These are phyloP conservation scores for Begonia peltatifolia DNA, from an alignment of 306 rosid species.

Conservation along the genomic window DNA sequence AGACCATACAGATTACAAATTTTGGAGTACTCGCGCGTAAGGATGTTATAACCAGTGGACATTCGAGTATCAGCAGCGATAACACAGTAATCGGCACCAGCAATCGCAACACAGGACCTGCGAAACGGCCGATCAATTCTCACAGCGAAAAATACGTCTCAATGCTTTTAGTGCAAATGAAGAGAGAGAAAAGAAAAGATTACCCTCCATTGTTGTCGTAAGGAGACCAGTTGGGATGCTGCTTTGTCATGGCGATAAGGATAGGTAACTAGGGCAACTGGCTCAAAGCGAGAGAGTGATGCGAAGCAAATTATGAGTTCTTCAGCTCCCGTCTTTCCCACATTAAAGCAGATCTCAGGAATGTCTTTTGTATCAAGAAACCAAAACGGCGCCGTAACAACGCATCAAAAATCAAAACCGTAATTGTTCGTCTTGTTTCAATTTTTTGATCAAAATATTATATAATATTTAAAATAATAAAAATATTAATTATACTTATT, in stretches of 20 bases:
- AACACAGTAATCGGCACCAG: constrained; percentile 91
- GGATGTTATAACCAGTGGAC: constrained; percentile 90
- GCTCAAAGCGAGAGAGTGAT: background rate
- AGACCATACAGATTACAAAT: constrained; percentile 47
- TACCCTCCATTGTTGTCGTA: constrained; percentile 99
- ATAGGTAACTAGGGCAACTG: constrained; percentile 12
- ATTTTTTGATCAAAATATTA: no score
- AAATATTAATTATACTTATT: no score
- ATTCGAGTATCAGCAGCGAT: constrained; percentile 88
- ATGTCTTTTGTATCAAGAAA: constrained; percentile 50
- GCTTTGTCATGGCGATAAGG: constrained; percentile 45
- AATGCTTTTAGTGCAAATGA: no score
- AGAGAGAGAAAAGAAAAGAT: background rate
- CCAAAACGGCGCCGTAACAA: no score
- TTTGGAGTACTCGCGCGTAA: constrained; percentile 91
- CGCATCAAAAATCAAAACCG: no score
- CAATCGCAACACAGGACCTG: constrained; percentile 89
- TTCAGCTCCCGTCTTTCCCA: background rate
- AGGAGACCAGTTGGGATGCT: constrained; percentile 88
- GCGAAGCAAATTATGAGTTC: background rate
- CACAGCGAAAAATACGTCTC: background rate
- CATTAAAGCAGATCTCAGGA: constrained; percentile 15
- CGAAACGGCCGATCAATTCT: constrained; percentile 1
- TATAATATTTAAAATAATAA: no score
- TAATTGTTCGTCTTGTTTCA: no score